Conservation (phyloP, 2,329 filamentous ascomycete genomes). For the Aspergillus luchuensis region DNA sequence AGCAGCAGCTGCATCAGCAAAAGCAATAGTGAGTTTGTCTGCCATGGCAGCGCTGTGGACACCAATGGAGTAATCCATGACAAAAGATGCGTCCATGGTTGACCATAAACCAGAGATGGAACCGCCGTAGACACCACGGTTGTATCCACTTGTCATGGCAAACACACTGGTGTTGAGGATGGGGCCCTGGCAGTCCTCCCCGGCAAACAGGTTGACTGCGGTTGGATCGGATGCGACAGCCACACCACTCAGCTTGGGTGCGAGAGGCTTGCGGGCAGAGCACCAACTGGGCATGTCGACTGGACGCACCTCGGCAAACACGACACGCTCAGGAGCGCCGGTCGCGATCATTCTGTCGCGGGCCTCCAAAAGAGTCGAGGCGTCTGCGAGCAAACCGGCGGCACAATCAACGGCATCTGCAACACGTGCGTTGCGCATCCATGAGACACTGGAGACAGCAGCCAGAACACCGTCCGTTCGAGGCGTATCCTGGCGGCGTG, state of each 20-base stretch:
- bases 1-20: neutral
- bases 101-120: conserved; percentile 1
- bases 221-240: neutral
- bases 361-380: neutral
- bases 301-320: neutral
- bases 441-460: neutral
- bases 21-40: neutral
- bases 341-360: neutral
- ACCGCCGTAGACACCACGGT: neutral
- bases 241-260: neutral
- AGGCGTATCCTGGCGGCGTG: neutral
- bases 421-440: conserved; percentile 1
- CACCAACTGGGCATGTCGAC: neutral
- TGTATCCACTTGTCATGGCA: neutral
- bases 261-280: neutral
- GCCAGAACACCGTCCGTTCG: neutral
- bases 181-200: neutral
- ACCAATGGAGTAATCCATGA: conserved; percentile 1
- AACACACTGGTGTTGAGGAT: conserved; percentile 3
- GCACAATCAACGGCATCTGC: conserved; percentile 7
- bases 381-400: neutral
- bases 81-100: neutral
- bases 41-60: neutral
- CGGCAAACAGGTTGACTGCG: neutral
- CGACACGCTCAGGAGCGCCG: neutral